Conservation (phyloP, 1,284 basidiomycete genomes). For the Trametes polyzona region DNA sequence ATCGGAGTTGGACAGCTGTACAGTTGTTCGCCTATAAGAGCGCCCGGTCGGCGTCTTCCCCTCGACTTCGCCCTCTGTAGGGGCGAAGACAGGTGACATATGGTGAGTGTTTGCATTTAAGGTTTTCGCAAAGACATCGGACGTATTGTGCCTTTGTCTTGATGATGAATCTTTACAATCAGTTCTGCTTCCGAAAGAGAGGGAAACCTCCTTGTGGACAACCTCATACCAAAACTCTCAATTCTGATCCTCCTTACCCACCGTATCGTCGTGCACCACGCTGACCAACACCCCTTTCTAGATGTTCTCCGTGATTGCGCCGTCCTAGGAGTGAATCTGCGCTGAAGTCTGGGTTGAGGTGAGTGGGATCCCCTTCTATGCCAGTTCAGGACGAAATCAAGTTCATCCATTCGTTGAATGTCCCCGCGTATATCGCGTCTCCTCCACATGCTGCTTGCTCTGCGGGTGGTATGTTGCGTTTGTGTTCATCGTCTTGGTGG, state of each 20-base stretch:
- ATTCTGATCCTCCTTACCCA: too few relatives aligned
- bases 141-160: slow-evolving; percentile 27
- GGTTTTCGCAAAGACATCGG: background rate
- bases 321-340: background rate
- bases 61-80: background rate
- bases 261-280: slow-evolving; percentile 12
- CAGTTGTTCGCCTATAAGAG: slow-evolving; percentile 31
- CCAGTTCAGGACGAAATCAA: slow-evolving; percentile 60
- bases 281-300: slow-evolving; percentile 11
- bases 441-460: slow-evolving; percentile 36
- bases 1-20: slow-evolving; percentile 36
- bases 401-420: slow-evolving; percentile 86
- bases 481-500: slow-evolving; percentile 54
- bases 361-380: slow-evolving; percentile 18
- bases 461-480: slow-evolving; percentile 38
- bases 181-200: slow-evolving; percentile 87
- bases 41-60: background rate
- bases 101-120: slow-evolving; percentile 30
- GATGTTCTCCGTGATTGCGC: background rate
- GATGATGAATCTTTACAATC: slow-evolving; percentile 62
- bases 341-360: slow-evolving; percentile 21
- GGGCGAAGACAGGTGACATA: background rate
- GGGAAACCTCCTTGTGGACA: slow-evolving; percentile 72
- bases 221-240: slow-evolving; percentile 61
- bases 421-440: slow-evolving; percentile 41